Conservation (phyloP, 306 rosid genomes). For the Ammopiptanthus mongolicus region DNA sequence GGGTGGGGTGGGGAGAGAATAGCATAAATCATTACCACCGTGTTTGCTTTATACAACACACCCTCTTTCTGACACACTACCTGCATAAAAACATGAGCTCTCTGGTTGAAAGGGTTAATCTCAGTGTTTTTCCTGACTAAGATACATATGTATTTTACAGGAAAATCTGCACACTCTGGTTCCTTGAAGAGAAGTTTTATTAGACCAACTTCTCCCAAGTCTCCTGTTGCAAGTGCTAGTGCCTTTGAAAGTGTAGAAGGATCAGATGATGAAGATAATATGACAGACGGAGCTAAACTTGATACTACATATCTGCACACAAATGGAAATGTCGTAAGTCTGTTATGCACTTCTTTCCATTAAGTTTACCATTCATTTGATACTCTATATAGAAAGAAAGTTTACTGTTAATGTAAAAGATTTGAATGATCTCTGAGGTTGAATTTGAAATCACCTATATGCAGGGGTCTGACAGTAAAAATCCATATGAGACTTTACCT, state of each 20-base stretch:
- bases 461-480: constrained; percentile 62
- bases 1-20: no score
- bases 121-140: not conserved
- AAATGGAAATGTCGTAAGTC: constrained; percentile 75
- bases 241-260: constrained; percentile 91
- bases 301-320: constrained; percentile 53
- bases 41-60: not conserved
- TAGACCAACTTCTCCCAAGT: constrained; percentile 73
- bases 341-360: not conserved
- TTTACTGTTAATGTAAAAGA: not conserved
- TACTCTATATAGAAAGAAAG: not conserved
- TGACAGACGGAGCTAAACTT: constrained; percentile 41
- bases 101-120: constrained; percentile 4
- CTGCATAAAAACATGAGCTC: not conserved
- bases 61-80: not conserved
- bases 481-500: constrained; percentile 50
- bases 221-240: constrained; percentile 91
- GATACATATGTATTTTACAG: constrained; percentile 38
- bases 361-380: not conserved
- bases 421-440: constrained; percentile 6
- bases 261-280: constrained; percentile 81
- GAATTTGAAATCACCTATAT: constrained; percentile 21
- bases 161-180: constrained; percentile 46
- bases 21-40: not conserved
- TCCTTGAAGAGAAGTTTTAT: constrained; percentile 52